Base-by-base conservation (phyloP, 805 yeast species). In the Kodamaea hsintzibuensis region DNA sequence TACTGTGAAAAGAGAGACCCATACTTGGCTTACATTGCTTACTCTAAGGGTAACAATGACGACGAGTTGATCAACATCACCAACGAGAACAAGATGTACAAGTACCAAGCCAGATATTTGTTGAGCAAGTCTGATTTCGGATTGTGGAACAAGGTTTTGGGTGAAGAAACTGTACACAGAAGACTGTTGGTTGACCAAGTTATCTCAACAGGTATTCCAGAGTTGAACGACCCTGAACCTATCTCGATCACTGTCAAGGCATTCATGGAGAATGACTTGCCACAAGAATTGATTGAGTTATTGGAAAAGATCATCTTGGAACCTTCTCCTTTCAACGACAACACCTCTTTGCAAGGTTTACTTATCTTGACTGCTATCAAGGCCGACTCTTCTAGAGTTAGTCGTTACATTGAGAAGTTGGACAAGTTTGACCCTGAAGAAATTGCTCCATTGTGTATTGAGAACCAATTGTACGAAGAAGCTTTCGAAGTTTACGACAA, bases 1-100 rank as follows among this genome's bases (percentile, higher is more conserved):
- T 95, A 95, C 79, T 95, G 99, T 81, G 99, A 95, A 76, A 93
- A 90, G 83, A 89, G 99, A 74, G 99, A 95, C 68, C 99, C 99
- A 58, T 95, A 91, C 76, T 80, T 95, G 69, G 99, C 99, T 27
- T 95, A 91, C 73, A 95, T 95, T 74, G 96, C 97, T 50, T 95
- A 95, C 73, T 96, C 96, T 57, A 93, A 92, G 76, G 99, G 99
- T 68, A 78, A 81, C 51, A 92, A 93, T 64, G 97, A 95, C 70
- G 86, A 80, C 54, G 99, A 95, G 71, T 82, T 95, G 66, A 83
- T 95, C 65, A 80, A 83, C 67, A 91, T 95, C 72, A 95, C 99
- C 61, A 95, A 95, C 71, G 98, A 95, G 67, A 95, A 95, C 72
- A 83, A 95, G 63, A 95, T 95, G 99, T 95, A 89, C 82, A 95